A percentile compares a stretch with the other conserved stretches of the same genome.
phyloP scores from a whole-genome alignment of 441 rosid genomes.

The Raphanus hybrid region DNA sequence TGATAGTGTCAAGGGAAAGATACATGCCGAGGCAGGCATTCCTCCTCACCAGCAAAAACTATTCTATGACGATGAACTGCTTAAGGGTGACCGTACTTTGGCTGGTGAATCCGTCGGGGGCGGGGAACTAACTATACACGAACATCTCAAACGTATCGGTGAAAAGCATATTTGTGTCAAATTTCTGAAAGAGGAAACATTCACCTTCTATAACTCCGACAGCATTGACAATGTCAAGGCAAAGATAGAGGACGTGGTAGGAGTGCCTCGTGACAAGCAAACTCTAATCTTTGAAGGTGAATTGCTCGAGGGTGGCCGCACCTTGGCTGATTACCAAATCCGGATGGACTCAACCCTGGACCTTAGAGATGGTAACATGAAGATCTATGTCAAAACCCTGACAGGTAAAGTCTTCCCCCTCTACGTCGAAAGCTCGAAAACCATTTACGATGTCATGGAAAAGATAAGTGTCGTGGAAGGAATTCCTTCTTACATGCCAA shows the following conservation, averaged over 20 bases:
- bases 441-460: neutral
- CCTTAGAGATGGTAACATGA: neutral
- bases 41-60: neutral
- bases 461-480: neutral
- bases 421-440: neutral
- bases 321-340: neutral
- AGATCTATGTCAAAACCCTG: neutral
- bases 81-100: neutral
- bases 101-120: neutral
- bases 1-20: neutral
- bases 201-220: constrained; percentile 1
- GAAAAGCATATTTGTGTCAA: neutral
- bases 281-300: neutral
- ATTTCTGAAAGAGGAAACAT: neutral
- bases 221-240: neutral
- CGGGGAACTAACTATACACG: neutral
- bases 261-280: neutral
- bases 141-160: neutral
- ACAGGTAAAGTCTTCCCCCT: neutral
- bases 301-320: constrained; percentile 9
- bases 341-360: neutral
- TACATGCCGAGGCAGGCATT: neutral
- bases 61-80: neutral
- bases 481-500: neutral
- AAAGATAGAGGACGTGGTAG: neutral